Evolutionary conservation across 306 rosid genomes (phyloP), one percentile per base, ranked within the genome.

Genomic region (Phaseolus lunatus): DNA sequence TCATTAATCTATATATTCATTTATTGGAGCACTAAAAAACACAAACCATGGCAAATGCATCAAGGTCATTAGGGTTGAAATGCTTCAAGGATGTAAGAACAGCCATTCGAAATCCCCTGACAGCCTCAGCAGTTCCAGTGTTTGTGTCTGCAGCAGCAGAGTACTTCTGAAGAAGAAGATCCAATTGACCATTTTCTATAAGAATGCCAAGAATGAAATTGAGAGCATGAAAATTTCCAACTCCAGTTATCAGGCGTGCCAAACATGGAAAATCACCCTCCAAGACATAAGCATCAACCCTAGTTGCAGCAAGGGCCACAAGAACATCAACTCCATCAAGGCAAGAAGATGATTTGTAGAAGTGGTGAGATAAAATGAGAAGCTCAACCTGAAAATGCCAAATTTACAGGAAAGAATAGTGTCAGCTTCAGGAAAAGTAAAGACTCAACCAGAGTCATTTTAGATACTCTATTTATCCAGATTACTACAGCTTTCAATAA

Each of bases 261-360:
- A 94, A 84, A 83, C 98, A 94, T 27, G 97, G 45, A 84, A 94
- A 94, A 82, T 94, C 98, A 74, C 97, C 98, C 96, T 94, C 98
- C 15, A 85, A 80, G 18, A 94, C 98, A 71, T 94, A 94, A 62
- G 93, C 94, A 31, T 94, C 98, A 33, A 94, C 96, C 89, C 97
- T 92, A 13, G 97, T 94, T 16, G 98, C 95, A 64, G 98, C 98
- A 81, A 94, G 98, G 83, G 98, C 91, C 64, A 92, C 98, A 67
- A 94, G 98, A 77, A 94, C 98, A 90, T 94, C 98, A 78, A 92
- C 98, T 81, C 98, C 98, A 81, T 94, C 98, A 53, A 94, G 96
- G 90, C 98, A 94, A 78, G 98, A 90, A 29, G 98, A 94, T 85
- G 90, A 90, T 68, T 92, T 94, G 92, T 94, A 92, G 87, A 94